Evolutionary conservation across 2,329 filamentous ascomycete species (phyloP), one percentile per base, ranked within the genome.

Genomic region (Talaromyces verruculosus): DNA sequence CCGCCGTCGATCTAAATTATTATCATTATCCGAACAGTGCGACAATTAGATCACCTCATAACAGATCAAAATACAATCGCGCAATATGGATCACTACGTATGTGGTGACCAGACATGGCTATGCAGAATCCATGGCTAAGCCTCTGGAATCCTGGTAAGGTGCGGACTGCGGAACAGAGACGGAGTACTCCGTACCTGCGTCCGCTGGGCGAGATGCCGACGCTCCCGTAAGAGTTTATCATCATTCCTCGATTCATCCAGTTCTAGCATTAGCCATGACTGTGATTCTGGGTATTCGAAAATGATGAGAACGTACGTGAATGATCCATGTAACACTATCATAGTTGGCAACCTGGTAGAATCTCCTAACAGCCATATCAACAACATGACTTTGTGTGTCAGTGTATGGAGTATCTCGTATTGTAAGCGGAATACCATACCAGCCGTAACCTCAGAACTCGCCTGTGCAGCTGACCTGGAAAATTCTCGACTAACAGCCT

Each of bases 401-500:
- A 43, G 39, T 7, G 39, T 3, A n/a, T 43, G 10, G 22, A 30
- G 51, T 25, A 57, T 33, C 35, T 22, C 53, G 63, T 30, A 55
- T 61, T 53, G 43, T 63, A 53, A 53, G 49, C 49, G 49, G 28
- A 53, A 53, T 30, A 53, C 49, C 7, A 28, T 41, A 47, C 33
- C n/a, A n/a, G 49, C 25, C 39, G 55, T 19, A 33, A 22, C 22
- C 22, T 22, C 22, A 22, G 22, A 22, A 22, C 22, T 22, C 22
- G 22, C 25, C 25, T 37, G 61, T 25, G 49, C 62, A 64, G 62
- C 51, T 64, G 62, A 64, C 62, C 51, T 64, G 62, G 28, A 64
- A 64, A 64, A 57, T 47, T 41, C 37, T 25, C 33, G 59, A 45
- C 53, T 57, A 39, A 13, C n/a, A 39, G 33, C 53, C 53, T 25